These are phyloP conservation scores for Talaromyces stipitatus DNA, from an alignment of 495 filamentous ascomycete species.

Conservation along the genomic window DNA sequence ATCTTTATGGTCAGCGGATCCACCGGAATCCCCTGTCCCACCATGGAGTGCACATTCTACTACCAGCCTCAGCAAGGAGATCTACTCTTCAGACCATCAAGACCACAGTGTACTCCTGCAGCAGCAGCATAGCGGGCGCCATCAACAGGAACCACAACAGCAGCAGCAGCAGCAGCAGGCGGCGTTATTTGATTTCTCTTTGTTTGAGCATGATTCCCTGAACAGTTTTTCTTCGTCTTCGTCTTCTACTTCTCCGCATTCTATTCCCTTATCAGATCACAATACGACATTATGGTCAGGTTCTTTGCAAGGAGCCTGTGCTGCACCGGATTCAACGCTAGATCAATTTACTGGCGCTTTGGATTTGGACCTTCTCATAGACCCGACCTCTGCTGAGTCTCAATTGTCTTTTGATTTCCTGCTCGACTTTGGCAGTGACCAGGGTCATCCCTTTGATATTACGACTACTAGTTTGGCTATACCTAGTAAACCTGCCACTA, in stretches of 20 bases:
- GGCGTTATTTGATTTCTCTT: conserved; percentile 3
- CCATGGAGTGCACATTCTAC: conserved; percentile 3
- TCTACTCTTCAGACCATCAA: background rate
- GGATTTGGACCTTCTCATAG: conserved; percentile 1
- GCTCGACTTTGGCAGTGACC: background rate
- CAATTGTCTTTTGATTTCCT: background rate
- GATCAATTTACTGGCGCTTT: conserved; percentile 1
- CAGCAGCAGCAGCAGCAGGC: background rate
- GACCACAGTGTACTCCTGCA: background rate
- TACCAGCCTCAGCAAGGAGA: background rate
- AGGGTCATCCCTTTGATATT: background rate
- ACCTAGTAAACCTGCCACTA: background rate
- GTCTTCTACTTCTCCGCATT: background rate
- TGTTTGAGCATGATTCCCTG: conserved; percentile 2
- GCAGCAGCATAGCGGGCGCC: background rate
- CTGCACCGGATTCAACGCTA: background rate
- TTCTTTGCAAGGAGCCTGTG: background rate
- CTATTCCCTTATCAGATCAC: background rate
- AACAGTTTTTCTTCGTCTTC: conserved; percentile 6
- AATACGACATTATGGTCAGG: conserved; percentile 2
- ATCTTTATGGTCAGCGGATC: conserved; percentile 5
- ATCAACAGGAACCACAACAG: background rate
- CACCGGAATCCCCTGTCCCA: conserved; percentile 1
- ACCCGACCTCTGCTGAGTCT: background rate
- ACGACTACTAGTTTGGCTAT: background rate